phyloP scores from a whole-genome alignment of 306 rosid species.

The Elaeagnus macrophylla region DNA sequence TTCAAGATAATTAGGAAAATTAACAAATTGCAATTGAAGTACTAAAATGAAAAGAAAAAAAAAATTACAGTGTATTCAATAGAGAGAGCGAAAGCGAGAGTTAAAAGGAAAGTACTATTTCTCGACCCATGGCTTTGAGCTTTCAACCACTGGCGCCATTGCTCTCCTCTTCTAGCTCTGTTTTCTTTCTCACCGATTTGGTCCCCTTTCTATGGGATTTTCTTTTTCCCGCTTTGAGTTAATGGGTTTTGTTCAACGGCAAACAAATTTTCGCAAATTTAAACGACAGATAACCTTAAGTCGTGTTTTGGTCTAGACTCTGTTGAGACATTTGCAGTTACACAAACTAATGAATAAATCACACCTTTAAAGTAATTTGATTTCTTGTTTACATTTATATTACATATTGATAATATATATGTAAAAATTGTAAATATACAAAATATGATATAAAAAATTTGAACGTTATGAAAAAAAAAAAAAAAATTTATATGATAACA shows the following conservation, averaged over 20 bases:
- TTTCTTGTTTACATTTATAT: too few species aligned
- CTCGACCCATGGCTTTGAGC: constrained; percentile 93
- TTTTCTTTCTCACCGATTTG: neutral
- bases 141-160: constrained; percentile 69
- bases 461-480: too few species aligned
- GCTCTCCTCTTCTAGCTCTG: constrained; percentile 1
- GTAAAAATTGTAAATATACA: too few species aligned
- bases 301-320: too few species aligned
- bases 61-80: neutral
- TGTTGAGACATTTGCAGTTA: too few species aligned
- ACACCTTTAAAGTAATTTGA: too few species aligned
- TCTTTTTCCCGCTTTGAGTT: constrained; percentile 20
- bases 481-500: too few species aligned
- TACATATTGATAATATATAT: too few species aligned
- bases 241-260: neutral
- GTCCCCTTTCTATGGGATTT: constrained; percentile 3
- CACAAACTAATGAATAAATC: too few species aligned
- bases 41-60: neutral
- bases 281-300: too few species aligned
- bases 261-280: too few species aligned
- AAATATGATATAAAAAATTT: too few species aligned
- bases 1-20: neutral
- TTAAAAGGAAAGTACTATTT: constrained; percentile 49
- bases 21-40: neutral
- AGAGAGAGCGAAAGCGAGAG: neutral